Evolutionary conservation across 805 yeast species (phyloP).

Genomic region (Candida lessepsii): DNA sequence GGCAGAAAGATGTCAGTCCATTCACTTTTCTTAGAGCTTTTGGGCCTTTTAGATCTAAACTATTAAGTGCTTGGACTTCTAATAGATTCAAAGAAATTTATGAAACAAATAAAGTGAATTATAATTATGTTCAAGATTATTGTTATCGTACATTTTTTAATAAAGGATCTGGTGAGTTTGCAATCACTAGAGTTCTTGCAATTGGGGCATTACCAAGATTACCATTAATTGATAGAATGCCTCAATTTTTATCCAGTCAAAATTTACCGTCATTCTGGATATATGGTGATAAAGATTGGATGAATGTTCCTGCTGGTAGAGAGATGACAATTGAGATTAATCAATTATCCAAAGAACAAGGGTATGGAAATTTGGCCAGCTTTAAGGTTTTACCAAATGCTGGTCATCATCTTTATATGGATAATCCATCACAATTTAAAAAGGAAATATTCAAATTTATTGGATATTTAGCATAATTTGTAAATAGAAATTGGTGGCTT

Average conservation of each 20-base stretch:
- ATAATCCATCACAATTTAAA: constrained; percentile 43
- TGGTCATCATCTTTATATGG: constrained; percentile 57
- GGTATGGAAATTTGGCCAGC: constrained; percentile 26
- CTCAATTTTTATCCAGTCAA: constrained; percentile 39
- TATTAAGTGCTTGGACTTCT: constrained; percentile 55
- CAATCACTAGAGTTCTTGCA: constrained; percentile 57
- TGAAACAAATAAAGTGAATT: constrained; percentile 28
- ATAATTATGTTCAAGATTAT: constrained; percentile 49
- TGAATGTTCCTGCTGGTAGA: constrained; percentile 61
- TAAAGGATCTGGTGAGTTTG: constrained; percentile 64
- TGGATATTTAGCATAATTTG: constrained; percentile 2
- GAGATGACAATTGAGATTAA: constrained; percentile 36
- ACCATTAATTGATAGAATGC: constrained; percentile 56
- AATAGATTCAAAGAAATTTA: constrained; percentile 43
- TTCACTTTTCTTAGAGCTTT: constrained; percentile 46
- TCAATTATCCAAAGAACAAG: constrained; percentile 27
- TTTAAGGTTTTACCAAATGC: constrained; percentile 40
- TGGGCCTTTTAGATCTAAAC: constrained; percentile 56
- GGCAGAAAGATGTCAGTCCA: constrained; percentile 58
- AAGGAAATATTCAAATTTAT: constrained; percentile 33
- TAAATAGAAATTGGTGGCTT: no score
- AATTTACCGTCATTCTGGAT: constrained; percentile 53
- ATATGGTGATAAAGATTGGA: constrained; percentile 72
- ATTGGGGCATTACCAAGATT: constrained; percentile 57
- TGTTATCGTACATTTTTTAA: constrained; percentile 52